A percentile compares a stretch with the other conserved stretches of the same genome.
phyloP scores from a whole-genome alignment of 2,329 filamentous ascomycete genomes.

The Phaeoacremonium minimum region DNA sequence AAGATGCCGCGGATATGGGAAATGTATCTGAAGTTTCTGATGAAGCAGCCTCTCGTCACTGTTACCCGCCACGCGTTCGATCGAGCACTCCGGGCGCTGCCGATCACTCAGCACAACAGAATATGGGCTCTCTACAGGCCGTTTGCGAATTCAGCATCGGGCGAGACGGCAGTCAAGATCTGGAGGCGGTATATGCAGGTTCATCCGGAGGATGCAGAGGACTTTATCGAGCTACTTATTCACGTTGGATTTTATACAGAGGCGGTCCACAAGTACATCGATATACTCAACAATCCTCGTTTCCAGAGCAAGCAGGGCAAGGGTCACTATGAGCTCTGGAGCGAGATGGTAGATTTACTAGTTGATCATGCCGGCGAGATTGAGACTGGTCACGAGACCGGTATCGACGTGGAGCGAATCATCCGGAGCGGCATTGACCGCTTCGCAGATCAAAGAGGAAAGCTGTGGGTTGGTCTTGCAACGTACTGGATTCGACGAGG shows the following conservation, averaged over 20 bases:
- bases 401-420: slow-evolving; percentile 87
- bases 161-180: slow-evolving; percentile 85
- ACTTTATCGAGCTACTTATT: slow-evolving; percentile 86
- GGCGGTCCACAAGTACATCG: slow-evolving; percentile 86
- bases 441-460: slow-evolving; percentile 91
- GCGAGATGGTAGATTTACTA: slow-evolving; percentile 91
- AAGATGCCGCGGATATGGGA: slow-evolving; percentile 99
- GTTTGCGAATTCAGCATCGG: slow-evolving; percentile 87
- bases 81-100: slow-evolving; percentile 82
- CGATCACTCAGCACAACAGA: slow-evolving; percentile 90
- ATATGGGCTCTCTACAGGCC: slow-evolving; percentile 90
- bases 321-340: slow-evolving; percentile 95
- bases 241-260: slow-evolving; percentile 84
- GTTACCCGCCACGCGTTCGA: slow-evolving; percentile 85
- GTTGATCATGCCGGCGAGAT: slow-evolving; percentile 88
- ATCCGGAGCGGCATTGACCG: slow-evolving; percentile 86
- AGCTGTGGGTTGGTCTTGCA: slow-evolving; percentile 89
- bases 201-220: slow-evolving; percentile 90
- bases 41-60: slow-evolving; percentile 88
- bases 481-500: slow-evolving; percentile 95
- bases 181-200: slow-evolving; percentile 97
- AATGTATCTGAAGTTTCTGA: slow-evolving; percentile 88
- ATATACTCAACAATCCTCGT: slow-evolving; percentile 82
- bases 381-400: slow-evolving; percentile 72
- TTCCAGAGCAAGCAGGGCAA: slow-evolving; percentile 93